Conservation (phyloP, 2,329 filamentous ascomycete species). For the Dactylonectria macrodidyma region DNA sequence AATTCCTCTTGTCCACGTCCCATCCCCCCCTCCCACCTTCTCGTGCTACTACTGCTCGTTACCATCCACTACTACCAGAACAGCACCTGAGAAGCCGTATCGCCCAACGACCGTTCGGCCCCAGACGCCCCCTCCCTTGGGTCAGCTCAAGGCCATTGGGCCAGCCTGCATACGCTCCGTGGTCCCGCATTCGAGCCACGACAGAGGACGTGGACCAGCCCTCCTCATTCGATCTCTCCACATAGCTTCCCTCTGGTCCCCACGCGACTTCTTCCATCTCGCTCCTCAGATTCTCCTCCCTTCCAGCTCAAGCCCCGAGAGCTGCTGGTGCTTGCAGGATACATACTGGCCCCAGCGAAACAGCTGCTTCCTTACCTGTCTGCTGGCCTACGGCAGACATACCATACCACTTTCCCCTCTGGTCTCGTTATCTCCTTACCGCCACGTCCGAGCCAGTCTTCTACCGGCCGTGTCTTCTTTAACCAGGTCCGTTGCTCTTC, state of each 20-base stretch:
- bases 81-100: conserved; percentile 48
- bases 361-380: conserved; percentile 46
- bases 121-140: conserved; percentile 48
- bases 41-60: conserved; percentile 44
- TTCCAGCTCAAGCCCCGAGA: conserved; percentile 49
- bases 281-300: conserved; percentile 51
- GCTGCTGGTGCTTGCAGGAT: conserved; percentile 53
- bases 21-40: conserved; percentile 45
- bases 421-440: conserved; percentile 49
- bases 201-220: conserved; percentile 53
- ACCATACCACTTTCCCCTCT: conserved; percentile 48
- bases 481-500: conserved; percentile 50
- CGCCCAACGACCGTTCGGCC: conserved; percentile 48
- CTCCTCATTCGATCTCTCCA: conserved; percentile 54
- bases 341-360: conserved; percentile 52
- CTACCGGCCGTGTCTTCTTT: conserved; percentile 41
- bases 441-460: conserved; percentile 45
- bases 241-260: conserved; percentile 52
- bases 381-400: conserved; percentile 41
- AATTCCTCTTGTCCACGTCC: conserved; percentile 41
- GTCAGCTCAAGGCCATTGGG: conserved; percentile 52
- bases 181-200: conserved; percentile 59
- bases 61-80: conserved; percentile 46
- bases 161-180: conserved; percentile 55
- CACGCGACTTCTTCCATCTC: conserved; percentile 53